Conservation (phyloP, 768 basidiomycete genomes). For the Kwoniella sp. region DNA sequence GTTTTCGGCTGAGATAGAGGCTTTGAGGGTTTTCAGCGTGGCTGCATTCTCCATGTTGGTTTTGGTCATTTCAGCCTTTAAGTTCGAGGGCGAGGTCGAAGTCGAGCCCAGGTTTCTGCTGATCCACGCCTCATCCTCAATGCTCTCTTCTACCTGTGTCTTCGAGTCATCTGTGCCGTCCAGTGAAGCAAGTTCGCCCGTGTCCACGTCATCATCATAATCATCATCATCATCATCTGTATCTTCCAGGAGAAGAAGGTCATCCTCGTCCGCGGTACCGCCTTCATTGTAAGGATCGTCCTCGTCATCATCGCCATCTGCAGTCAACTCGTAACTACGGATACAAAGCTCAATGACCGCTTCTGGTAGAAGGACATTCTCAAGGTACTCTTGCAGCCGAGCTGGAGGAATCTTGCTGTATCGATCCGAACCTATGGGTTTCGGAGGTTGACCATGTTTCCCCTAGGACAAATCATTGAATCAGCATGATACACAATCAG, state of each 20-base stretch:
- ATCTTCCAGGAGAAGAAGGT: background rate
- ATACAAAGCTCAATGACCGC: conserved; percentile 33
- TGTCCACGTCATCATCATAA: no score
- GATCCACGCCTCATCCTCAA: no score
- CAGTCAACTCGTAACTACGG: background rate
- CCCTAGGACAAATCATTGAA: background rate
- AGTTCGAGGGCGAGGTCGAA: no score
- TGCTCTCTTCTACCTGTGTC: no score
- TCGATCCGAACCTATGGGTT: conserved; percentile 35
- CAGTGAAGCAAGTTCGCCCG: no score
- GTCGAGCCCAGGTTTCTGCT: no score
- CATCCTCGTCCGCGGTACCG: background rate
- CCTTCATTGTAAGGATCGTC: background rate
- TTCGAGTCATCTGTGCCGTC: no score
- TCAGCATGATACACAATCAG: background rate
- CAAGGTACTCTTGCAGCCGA: conserved; percentile 21
- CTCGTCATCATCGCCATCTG: background rate
- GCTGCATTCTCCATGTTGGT: background rate
- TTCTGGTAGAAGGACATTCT: conserved; percentile 34
- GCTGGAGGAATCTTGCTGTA: conserved; percentile 25
- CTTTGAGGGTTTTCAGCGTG: background rate
- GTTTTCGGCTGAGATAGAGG: background rate
- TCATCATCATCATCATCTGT: no score
- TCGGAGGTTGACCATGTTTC: conserved; percentile 12
- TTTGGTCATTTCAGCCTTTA: background rate